phyloP scores from a whole-genome alignment of 2,329 filamentous ascomycete species.

The Aspergillus novoparasiticus region DNA sequence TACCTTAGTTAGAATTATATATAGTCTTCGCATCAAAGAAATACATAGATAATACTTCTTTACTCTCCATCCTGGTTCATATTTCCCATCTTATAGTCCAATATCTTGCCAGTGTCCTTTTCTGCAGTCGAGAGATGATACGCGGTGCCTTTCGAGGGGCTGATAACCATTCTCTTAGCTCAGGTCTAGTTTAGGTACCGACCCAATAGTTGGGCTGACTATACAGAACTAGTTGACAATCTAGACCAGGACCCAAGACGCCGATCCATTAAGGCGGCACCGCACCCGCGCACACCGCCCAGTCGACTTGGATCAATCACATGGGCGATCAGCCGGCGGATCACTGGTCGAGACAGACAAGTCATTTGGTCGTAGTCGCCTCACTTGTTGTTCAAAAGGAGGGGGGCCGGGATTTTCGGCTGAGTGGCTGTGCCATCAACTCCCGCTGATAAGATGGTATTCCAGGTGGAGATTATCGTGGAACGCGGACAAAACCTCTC shows the following conservation, averaged over 20 bases:
- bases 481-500: not conserved
- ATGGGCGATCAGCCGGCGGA: slow-evolving; percentile 10
- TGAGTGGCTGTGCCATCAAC: not conserved
- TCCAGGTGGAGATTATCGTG: not conserved
- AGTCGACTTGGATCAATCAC: slow-evolving; percentile 6
- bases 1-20: slow-evolving; percentile 8
- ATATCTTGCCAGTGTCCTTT: too few species aligned
- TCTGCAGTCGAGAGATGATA: not conserved
- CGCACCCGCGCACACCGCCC: slow-evolving; percentile 9
- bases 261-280: slow-evolving; percentile 9
- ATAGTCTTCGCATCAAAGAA: not conserved
- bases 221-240: slow-evolving; percentile 6
- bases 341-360: not conserved
- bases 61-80: not conserved
- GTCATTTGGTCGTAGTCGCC: not conserved
- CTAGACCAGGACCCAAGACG: slow-evolving; percentile 9
- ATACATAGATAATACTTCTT: slow-evolving; percentile 1
- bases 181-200: not conserved
- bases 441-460: not conserved
- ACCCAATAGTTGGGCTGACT: slow-evolving; percentile 13
- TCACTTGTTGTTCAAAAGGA: not conserved
- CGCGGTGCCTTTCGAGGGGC: not conserved
- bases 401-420: not conserved
- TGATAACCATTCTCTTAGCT: not conserved
- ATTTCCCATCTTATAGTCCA: too few species aligned